Evolutionary conservation across 2,329 filamentous ascomycete genomes (phyloP).

Genomic region (Colletotrichum lentis): DNA sequence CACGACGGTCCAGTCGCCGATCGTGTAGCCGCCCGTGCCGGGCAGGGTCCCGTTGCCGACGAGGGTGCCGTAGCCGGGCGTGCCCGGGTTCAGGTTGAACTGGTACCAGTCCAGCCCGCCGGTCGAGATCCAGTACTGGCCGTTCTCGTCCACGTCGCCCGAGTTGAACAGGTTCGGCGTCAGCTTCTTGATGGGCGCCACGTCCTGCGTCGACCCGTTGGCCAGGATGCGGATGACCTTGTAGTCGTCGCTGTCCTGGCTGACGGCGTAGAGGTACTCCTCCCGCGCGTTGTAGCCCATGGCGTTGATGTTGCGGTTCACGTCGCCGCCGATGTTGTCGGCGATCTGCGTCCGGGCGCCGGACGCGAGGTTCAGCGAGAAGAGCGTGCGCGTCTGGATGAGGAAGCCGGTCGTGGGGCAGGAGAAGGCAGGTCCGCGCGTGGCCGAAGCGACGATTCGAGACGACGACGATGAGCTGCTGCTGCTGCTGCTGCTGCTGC

Average conservation of each 20-base stretch:
- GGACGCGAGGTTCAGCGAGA: constrained; percentile 36
- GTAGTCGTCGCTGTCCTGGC: neutral
- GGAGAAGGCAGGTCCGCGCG: constrained; percentile 23
- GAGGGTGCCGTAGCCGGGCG: constrained; percentile 35
- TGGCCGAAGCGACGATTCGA: constrained; percentile 19
- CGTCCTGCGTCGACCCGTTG: constrained; percentile 30
- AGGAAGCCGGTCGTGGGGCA: constrained; percentile 37
- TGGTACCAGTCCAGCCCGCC: constrained; percentile 37
- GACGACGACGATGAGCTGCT: neutral
- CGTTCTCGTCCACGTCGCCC: constrained; percentile 41
- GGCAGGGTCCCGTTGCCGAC: constrained; percentile 13
- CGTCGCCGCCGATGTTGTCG: constrained; percentile 21
- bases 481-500: neutral
- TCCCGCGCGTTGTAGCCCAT: constrained; percentile 42
- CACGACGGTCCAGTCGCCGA: constrained; percentile 41
- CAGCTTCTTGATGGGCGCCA: constrained; percentile 20
- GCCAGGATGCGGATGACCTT: constrained; percentile 40
- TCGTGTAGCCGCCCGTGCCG: constrained; percentile 3
- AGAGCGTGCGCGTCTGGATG: constrained; percentile 36
- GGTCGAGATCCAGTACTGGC: constrained; percentile 37
- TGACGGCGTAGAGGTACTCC: constrained; percentile 41
- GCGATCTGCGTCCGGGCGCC: constrained; percentile 8
- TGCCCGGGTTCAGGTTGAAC: constrained; percentile 39
- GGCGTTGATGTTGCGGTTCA: constrained; percentile 39
- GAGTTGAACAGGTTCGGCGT: constrained; percentile 13